Conservation (phyloP, 208 protist genomes). For the Leishmania mexicana region DNA sequence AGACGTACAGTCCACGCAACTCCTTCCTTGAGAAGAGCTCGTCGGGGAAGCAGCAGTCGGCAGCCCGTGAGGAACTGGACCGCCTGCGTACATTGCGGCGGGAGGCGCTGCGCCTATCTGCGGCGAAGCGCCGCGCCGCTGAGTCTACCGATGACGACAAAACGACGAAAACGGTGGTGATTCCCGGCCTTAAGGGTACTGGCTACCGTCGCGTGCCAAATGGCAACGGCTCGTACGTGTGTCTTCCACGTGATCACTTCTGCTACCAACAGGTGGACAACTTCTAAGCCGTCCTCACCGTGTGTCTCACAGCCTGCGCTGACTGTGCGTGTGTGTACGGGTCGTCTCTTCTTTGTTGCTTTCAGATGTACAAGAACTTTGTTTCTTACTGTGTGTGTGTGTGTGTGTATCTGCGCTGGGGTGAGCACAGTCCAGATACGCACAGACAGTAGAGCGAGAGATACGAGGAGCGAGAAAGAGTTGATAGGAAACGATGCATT, state of each 20-base stretch:
- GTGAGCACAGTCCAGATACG: not conserved
- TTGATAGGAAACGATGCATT: not conserved
- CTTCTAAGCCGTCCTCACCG: slow-evolving; percentile 33
- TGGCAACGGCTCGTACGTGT: slow-evolving; percentile 62
- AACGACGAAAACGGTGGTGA: slow-evolving; percentile 28
- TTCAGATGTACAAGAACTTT: not conserved
- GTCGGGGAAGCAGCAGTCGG: not conserved
- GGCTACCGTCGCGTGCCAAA: slow-evolving; percentile 58
- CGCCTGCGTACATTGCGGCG: slow-evolving; percentile 52
- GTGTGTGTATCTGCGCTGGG: not conserved
- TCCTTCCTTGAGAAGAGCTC: slow-evolving; percentile 24
- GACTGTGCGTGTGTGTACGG: slow-evolving; percentile 5
- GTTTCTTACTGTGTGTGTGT: not conserved
- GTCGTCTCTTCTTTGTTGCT: not conserved
- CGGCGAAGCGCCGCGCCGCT: slow-evolving; percentile 4
- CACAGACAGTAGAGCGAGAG: not conserved
- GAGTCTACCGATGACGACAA: not conserved
- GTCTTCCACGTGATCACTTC: slow-evolving; percentile 74
- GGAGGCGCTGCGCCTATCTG: slow-evolving; percentile 29
- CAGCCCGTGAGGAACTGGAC: slow-evolving; percentile 55
- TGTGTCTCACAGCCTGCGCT: slow-evolving; percentile 11
- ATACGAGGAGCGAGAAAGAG: not conserved
- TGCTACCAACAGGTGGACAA: slow-evolving; percentile 56
- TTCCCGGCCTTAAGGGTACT: slow-evolving; percentile 55
- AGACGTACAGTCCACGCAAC: slow-evolving; percentile 47